Evolutionary conservation across 495 filamentous ascomycete species (phyloP).

Genomic region (Penicillium crystallinum): DNA sequence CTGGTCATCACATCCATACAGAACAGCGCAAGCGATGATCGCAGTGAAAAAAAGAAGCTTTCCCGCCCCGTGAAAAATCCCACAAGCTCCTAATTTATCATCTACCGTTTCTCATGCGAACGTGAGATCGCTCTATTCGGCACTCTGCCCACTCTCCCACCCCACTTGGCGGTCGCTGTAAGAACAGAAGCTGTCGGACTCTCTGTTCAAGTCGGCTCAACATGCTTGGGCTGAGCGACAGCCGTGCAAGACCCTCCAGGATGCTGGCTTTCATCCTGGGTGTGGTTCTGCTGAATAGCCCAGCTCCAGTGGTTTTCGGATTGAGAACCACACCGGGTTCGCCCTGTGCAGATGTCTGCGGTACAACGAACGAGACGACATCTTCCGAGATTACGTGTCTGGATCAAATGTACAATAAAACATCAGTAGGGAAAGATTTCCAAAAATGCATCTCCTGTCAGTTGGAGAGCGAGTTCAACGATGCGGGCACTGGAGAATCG

Average conservation of each 20-base stretch:
- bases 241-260: neutral
- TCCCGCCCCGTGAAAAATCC: slow-evolving; percentile 5
- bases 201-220: slow-evolving; percentile 6
- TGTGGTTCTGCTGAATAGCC: slow-evolving; percentile 15
- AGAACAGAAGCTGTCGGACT: slow-evolving; percentile 4
- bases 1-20: slow-evolving; percentile 13
- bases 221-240: slow-evolving; percentile 13
- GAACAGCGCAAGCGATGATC: slow-evolving; percentile 3
- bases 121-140: slow-evolving; percentile 13
- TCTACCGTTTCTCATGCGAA: slow-evolving; percentile 16
- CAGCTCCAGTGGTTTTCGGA: slow-evolving; percentile 17
- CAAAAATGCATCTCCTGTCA: slow-evolving; percentile 55
- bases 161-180: slow-evolving; percentile 4
- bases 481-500: slow-evolving; percentile 41
- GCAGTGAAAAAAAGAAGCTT: slow-evolving; percentile 30
- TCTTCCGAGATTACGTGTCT: slow-evolving; percentile 49
- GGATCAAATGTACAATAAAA: slow-evolving; percentile 43
- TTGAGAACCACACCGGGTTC: slow-evolving; percentile 45
- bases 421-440: slow-evolving; percentile 45
- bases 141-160: slow-evolving; percentile 8
- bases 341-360: slow-evolving; percentile 47
- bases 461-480: slow-evolving; percentile 49
- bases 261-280: slow-evolving; percentile 9
- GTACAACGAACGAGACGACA: slow-evolving; percentile 43
- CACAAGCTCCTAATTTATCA: neutral